These are phyloP conservation scores for Botrytis galanthina DNA, from an alignment of 2,329 filamentous ascomycete genomes.

Conservation along the genomic window DNA sequence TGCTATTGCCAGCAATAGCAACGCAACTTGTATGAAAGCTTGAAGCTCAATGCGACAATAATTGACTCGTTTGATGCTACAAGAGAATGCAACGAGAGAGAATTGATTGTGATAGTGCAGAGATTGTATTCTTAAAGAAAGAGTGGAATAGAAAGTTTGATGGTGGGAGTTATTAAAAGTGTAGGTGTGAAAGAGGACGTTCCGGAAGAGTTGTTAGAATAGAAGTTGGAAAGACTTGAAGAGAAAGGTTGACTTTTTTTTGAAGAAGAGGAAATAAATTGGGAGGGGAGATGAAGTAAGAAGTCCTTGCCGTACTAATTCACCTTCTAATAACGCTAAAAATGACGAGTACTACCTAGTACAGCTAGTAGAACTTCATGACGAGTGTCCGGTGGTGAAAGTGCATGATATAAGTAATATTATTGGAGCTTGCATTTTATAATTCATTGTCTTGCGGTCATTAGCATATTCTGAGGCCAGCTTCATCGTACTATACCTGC, in stretches of 20 bases:
- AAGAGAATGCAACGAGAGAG: slow-evolving; percentile 11
- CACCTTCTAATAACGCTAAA: neutral
- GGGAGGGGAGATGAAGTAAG: neutral
- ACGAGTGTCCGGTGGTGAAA: neutral
- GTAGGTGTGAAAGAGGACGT: neutral
- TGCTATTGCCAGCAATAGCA: slow-evolving; percentile 11
- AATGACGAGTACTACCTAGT: neutral
- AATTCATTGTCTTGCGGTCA: too few relatives aligned
- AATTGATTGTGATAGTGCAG: neutral
- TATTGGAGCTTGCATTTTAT: neutral
- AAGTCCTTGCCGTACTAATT: neutral
- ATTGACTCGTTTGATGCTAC: slow-evolving; percentile 1
- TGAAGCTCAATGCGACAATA: slow-evolving; percentile 8
- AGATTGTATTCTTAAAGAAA: neutral
- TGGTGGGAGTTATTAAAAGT: neutral
- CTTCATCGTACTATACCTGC: neutral
- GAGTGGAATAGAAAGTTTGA: neutral
- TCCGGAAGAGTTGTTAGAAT: neutral
- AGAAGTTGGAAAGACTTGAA: neutral
- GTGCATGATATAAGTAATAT: neutral
- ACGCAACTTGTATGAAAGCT: neutral
- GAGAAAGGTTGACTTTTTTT: neutral
- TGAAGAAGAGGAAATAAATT: neutral
- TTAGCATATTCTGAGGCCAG: neutral
- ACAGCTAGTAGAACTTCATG: neutral